A percentile compares a stretch with the other conserved stretches of the same genome.
These are phyloP conservation scores for Penicillium riverlandense DNA, from an alignment of 495 filamentous ascomycete species.

Conservation along the genomic window DNA sequence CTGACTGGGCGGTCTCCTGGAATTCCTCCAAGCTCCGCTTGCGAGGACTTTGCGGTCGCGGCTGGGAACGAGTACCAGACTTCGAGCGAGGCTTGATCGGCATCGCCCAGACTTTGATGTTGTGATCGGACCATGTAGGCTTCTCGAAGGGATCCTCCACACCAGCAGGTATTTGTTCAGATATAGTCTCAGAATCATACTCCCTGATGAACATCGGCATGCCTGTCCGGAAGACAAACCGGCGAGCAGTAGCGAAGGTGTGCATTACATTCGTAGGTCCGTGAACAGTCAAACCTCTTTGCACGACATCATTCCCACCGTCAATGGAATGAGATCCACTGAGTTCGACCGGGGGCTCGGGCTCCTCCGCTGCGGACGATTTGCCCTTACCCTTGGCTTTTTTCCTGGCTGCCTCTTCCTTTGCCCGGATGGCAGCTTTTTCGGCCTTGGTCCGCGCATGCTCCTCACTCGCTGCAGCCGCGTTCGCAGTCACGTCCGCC, in stretches of 20 bases:
- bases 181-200: constrained; percentile 38
- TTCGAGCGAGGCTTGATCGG: constrained; percentile 35
- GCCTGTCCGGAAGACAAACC: constrained; percentile 82
- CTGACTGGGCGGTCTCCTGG: constrained; percentile 18
- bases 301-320: constrained; percentile 4
- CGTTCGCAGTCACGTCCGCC: constrained; percentile 51
- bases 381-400: neutral
- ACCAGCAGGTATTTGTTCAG: constrained; percentile 6
- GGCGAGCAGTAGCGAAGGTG: constrained; percentile 69
- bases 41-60: constrained; percentile 30
- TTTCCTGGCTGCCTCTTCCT: constrained; percentile 16
- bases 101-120: constrained; percentile 79
- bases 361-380: no score
- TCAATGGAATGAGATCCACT: neutral
- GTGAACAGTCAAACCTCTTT: constrained; percentile 54
- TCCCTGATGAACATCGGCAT: constrained; percentile 65
- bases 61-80: neutral
- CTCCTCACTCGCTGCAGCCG: constrained; percentile 22
- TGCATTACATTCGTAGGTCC: constrained; percentile 73
- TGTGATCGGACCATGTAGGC: constrained; percentile 67
- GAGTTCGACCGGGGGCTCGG: no score
- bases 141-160: constrained; percentile 30
- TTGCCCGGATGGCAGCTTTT: no score
- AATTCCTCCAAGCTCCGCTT: constrained; percentile 61
- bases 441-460: no score